Evolutionary conservation across 257 asterid genomes (phyloP).

Genomic region (Datura wrightii): DNA sequence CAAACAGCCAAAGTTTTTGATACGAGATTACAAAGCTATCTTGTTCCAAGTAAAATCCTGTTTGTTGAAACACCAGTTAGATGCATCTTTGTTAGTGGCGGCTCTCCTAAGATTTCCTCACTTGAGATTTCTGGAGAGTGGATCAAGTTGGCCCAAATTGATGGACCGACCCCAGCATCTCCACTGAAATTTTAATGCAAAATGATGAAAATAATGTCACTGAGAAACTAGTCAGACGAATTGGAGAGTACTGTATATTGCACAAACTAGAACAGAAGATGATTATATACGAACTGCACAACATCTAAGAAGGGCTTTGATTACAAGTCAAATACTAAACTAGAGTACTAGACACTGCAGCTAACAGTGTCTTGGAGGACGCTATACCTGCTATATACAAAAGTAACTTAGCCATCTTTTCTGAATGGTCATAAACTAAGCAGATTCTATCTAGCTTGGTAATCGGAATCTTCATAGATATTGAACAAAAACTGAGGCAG

Average conservation of each 20-base stretch:
- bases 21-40: neutral
- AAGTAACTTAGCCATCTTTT: neutral
- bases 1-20: too few species aligned
- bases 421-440: neutral
- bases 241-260: neutral
- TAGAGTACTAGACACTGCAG: neutral
- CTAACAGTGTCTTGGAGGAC: neutral
- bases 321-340: slow-evolving; percentile 11
- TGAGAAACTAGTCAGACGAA: neutral
- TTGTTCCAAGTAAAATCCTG: neutral
- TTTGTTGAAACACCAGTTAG: neutral
- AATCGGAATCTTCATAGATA: slow-evolving; percentile 64
- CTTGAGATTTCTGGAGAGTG: too few species aligned
- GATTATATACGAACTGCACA: neutral
- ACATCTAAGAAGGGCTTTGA: neutral
- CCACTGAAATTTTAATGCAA: neutral
- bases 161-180: too few species aligned
- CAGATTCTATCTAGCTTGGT: slow-evolving; percentile 56
- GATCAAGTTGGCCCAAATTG: neutral
- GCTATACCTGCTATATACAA: slow-evolving; percentile 29
- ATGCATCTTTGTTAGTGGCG: too few species aligned
- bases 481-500: slow-evolving; percentile 87
- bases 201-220: neutral
- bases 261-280: neutral
- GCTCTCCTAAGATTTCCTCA: too few species aligned